Base-by-base conservation (phyloP, 2,329 filamentous ascomycete genomes). In the Penicillium concentricum region DNA sequence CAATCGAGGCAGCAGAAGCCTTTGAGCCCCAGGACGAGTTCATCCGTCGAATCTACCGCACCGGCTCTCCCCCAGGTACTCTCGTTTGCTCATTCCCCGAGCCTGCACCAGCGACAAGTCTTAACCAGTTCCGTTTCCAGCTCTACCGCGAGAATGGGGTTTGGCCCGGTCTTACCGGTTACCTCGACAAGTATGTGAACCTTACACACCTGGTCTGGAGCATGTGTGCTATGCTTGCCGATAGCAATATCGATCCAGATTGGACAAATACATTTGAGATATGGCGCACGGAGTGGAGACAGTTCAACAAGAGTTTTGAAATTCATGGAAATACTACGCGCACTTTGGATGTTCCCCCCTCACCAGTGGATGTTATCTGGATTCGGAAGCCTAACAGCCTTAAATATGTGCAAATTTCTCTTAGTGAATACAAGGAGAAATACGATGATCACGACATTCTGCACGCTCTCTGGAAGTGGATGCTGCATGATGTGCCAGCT, bases 81-180 rank as follows among this genome's bases (percentile, higher is more conserved):
- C 38, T 51, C 12, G 28, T 51, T 24, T 51, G 28, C 16, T 5
- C 13, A 4, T 51, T 12, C 20, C 49, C 49, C 0, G 49, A 51
- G 1, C 30, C 49, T 7, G 39, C 20, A 32, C 38, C 49, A 0
- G 15, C 7, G 5, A 24, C 38, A 5, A 50, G 8, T 3, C 49
- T 51, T 8, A 54, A 54, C 26, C 43, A 54, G 26, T 54, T 48
- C 34, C 34, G 43, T 16, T 48, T 54, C 34, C 24, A 48, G 44
- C 26, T 54, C 5, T 26, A 24, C 18, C 51, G 51, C 2, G 43
- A 39, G 4, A 34, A 54, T 10, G 51, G 51, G 8, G 20, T 34
- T 2, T 10, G 7, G 13, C 38, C 38, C 12, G 49, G 49, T 18
- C 16, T 51, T 3, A 12, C 26, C 5, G 38, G 49, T 13, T 51